Percentiles rank a stretch among this genome's conserved stretches.
Evolutionary conservation across 2,329 filamentous ascomycete genomes (phyloP).

Genomic region (Cladophialophora immunda): DNA sequence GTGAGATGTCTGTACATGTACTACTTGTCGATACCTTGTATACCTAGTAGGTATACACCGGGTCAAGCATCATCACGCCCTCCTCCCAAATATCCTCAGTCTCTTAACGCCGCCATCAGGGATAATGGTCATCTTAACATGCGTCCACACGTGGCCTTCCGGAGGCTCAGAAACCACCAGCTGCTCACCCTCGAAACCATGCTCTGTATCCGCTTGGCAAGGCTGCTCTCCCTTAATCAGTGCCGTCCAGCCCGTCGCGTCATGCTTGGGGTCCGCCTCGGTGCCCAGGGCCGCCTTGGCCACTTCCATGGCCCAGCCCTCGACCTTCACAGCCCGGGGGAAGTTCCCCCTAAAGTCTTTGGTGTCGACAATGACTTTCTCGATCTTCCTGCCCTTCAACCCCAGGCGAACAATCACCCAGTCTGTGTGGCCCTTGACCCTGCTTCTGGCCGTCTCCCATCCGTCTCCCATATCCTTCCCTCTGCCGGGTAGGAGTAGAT

Average conservation of each 20-base stretch:
- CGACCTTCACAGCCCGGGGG: slow-evolving; percentile 51
- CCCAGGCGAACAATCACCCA: slow-evolving; percentile 54
- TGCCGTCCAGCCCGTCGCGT: slow-evolving; percentile 49
- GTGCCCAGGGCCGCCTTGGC: slow-evolving; percentile 38
- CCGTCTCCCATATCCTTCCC: slow-evolving; percentile 57
- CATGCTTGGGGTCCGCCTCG: slow-evolving; percentile 45
- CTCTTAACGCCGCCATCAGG: slow-evolving; percentile 94
- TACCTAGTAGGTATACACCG: neutral
- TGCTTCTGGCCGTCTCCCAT: slow-evolving; percentile 54
- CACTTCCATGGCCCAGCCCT: slow-evolving; percentile 44
- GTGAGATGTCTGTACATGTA: neutral
- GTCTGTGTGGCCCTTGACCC: slow-evolving; percentile 51
- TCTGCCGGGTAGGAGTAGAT: slow-evolving; percentile 53
- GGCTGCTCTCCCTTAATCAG: slow-evolving; percentile 48
- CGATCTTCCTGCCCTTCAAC: slow-evolving; percentile 47
- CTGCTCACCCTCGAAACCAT: slow-evolving; percentile 50
- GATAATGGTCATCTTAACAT: slow-evolving; percentile 90
- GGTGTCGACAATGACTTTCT: slow-evolving; percentile 53
- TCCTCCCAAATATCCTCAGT: slow-evolving; percentile 77
- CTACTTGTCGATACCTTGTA: too few species aligned
- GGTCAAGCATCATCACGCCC: slow-evolving; percentile 47
- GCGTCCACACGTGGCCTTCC: slow-evolving; percentile 75
- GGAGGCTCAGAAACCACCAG: slow-evolving; percentile 66
- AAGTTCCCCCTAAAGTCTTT: slow-evolving; percentile 58
- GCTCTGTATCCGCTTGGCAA: slow-evolving; percentile 52